Base-by-base conservation (phyloP, 148 eudicot species). In the Polygonum maritimum region DNA sequence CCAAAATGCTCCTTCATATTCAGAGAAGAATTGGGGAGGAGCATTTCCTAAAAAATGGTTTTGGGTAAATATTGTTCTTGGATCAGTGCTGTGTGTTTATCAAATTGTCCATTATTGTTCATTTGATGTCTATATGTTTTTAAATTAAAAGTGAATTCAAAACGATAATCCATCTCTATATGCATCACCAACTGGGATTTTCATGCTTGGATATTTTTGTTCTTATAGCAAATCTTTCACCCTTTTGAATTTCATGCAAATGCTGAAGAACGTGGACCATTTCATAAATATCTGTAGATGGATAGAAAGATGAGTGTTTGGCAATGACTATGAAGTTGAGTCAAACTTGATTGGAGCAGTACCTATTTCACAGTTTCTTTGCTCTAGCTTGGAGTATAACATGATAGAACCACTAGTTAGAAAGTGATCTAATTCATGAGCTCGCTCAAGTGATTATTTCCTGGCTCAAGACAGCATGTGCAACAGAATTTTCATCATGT, bases 21-120 rank as follows among this genome's bases (percentile, higher is more conserved):
- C 92, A 3, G 98, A 95, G 76, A 95, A 95, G 81, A 95, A 95
- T 63, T 93, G 98, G 98, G 98, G 98, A 81, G 97, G 90, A 78
- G 94, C 77, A 73, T 95, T 95, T 77, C 98, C 98, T n/a, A 89
- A 86, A 82, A 95, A 85, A 83, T 95, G 98, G 98, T 95, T 89
- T 79, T 95, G 98, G 98, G 98, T 95, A 88, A 89, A 31, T 74
- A 73, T 79, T 62, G 16, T 79, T 76, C 16, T 21, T 71, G 71
- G 69, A 52, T 57, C 22, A 22, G 11, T 63, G 5, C 5, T 74
- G 4, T 73, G 41, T 73, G 15, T 15, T 1, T 51, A 74, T 74
- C 22, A 35, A 65, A 11, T 74, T 49, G 62, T 18, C 63, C 44
- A 8, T 19, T 48, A 49, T 49, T 40, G 41, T 36, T 36, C 35